Evolutionary conservation across 148 eudicot species (phyloP).

Genomic region (Spergularia marina): DNA sequence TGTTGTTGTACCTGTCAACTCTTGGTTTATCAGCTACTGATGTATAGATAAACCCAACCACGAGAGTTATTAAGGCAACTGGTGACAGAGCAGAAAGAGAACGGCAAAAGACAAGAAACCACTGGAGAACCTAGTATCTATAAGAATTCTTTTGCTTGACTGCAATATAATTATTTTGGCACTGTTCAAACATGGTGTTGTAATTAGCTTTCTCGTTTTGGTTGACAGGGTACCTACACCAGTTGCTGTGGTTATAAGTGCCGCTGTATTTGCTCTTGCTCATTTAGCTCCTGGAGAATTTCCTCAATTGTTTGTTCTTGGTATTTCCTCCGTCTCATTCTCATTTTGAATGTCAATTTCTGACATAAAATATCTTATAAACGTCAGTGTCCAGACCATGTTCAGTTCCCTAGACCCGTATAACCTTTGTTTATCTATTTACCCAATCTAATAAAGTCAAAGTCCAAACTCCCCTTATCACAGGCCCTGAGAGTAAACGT

Average conservation of each 20-base stretch:
- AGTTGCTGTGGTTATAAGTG: constrained; percentile 68
- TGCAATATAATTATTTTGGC: too few species aligned
- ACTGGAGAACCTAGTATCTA: too few species aligned
- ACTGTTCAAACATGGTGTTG: neutral
- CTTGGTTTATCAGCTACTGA: too few species aligned
- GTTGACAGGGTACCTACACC: constrained; percentile 89
- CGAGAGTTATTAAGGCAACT: too few species aligned
- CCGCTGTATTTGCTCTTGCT: constrained; percentile 89
- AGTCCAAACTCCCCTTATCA: neutral
- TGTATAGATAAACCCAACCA: too few species aligned
- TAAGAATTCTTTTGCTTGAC: too few species aligned
- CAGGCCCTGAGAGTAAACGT: neutral
- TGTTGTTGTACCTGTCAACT: too few species aligned
- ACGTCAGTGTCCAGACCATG: neutral
- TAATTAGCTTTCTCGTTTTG: neutral
- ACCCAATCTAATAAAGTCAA: neutral
- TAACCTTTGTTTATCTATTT: neutral
- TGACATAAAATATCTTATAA: neutral
- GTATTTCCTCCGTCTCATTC: constrained; percentile 39
- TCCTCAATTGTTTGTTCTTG: constrained; percentile 90
- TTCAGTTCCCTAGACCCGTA: neutral
- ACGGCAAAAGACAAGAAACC: too few species aligned
- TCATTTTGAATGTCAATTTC: neutral
- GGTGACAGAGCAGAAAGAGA: too few species aligned
- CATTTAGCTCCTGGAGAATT: constrained; percentile 94